Evolutionary conservation across 441 rosid genomes (phyloP).

Genomic region (Omphalea diandra): DNA sequence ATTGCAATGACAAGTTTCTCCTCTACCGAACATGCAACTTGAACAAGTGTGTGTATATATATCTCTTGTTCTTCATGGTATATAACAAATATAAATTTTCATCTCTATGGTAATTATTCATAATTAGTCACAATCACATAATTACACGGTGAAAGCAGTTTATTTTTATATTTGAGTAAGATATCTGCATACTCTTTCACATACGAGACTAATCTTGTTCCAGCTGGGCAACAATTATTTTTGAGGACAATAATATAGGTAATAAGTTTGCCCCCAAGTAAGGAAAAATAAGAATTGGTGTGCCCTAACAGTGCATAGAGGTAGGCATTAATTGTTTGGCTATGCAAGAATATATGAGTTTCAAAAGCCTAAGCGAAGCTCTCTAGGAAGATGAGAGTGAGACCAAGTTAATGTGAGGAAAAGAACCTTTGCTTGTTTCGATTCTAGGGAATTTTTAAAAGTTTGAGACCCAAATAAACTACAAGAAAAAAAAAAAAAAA

Average conservation of each 20-base stretch:
- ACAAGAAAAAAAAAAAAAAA: slow-evolving; percentile 25
- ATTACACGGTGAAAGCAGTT: too few species aligned
- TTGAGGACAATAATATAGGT: too few species aligned
- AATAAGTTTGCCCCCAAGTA: neutral
- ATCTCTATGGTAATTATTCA: too few species aligned
- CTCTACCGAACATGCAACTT: neutral
- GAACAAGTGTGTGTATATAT: neutral
- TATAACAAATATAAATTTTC: too few species aligned
- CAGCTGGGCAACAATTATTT: too few species aligned
- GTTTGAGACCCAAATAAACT: slow-evolving; percentile 24
- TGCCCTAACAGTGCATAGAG: neutral
- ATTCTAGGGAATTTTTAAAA: slow-evolving; percentile 21
- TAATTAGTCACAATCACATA: too few species aligned
- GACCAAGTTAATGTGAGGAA: slow-evolving; percentile 11
- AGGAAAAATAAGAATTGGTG: neutral
- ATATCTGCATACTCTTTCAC: too few species aligned
- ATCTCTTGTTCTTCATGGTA: too few species aligned
- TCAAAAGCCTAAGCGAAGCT: slow-evolving; percentile 34
- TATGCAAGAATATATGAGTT: neutral
- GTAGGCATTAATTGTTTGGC: neutral
- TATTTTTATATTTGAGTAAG: too few species aligned
- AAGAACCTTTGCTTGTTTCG: slow-evolving; percentile 29
- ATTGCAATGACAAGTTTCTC: slow-evolving; percentile 3
- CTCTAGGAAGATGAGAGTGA: slow-evolving; percentile 29
- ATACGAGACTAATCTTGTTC: too few species aligned